These are phyloP conservation scores for Leccinellum rugosiceps DNA, from an alignment of 768 basidiomycete species.

Conservation along the genomic window DNA sequence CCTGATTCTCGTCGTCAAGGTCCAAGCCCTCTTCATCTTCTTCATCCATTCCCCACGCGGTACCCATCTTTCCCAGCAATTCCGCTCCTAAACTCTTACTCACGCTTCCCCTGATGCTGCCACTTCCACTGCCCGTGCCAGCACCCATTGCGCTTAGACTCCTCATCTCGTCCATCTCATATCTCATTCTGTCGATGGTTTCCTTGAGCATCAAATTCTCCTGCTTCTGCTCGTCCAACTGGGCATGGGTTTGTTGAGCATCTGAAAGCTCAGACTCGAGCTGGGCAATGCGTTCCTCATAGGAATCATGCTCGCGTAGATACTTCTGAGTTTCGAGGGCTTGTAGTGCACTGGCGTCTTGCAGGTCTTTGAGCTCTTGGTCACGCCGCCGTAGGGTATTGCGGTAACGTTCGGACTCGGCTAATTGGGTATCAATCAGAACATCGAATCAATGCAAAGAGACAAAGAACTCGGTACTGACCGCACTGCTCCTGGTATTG, in stretches of 20 bases:
- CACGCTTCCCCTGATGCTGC: constrained; percentile 53
- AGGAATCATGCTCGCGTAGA: constrained; percentile 61
- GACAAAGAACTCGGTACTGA: constrained; percentile 36
- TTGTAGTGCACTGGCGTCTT: constrained; percentile 57
- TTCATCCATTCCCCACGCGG: constrained; percentile 41
- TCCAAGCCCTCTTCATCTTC: constrained; percentile 37
- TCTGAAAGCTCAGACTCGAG: constrained; percentile 71
- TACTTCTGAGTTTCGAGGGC: constrained; percentile 67
- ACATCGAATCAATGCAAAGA: background rate
- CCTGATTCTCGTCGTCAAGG: constrained; percentile 42
- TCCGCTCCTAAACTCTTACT: constrained; percentile 79
- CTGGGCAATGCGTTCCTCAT: constrained; percentile 65
- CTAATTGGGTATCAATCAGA: constrained; percentile 31
- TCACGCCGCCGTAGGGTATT: constrained; percentile 73
- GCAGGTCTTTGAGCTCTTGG: constrained; percentile 61
- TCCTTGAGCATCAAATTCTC: constrained; percentile 92
- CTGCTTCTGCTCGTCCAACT: constrained; percentile 90
- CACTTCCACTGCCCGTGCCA: constrained; percentile 40
- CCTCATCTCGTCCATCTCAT: constrained; percentile 91
- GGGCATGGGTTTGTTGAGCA: constrained; percentile 68
- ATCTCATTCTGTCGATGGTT: constrained; percentile 92
- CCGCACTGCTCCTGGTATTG: constrained; percentile 89
- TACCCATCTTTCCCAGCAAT: constrained; percentile 58
- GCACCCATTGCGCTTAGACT: constrained; percentile 38
- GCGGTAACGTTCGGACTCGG: constrained; percentile 76